These are phyloP conservation scores for Mycena polygramma DNA, from an alignment of 768 basidiomycete species.

Conservation along the genomic window DNA sequence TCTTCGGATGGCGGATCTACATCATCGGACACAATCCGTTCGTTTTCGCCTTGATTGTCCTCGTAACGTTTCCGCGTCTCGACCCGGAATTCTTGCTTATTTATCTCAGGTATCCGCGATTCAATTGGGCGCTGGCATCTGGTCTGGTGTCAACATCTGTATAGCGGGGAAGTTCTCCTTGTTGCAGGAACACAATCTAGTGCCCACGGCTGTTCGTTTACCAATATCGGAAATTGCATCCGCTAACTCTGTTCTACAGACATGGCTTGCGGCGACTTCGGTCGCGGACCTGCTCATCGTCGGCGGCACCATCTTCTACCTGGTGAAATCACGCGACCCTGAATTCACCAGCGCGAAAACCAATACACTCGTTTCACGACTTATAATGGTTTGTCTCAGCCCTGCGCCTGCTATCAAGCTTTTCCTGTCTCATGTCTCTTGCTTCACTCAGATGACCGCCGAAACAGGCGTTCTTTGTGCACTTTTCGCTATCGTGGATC, in stretches of 20 bases:
- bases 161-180: constrained; percentile 20
- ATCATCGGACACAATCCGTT: constrained; percentile 1
- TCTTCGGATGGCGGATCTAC: constrained; percentile 26
- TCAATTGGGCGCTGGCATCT: constrained; percentile 18
- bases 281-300: constrained; percentile 22
- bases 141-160: constrained; percentile 21
- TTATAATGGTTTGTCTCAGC: constrained; percentile 9
- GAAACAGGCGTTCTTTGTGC: constrained; percentile 34
- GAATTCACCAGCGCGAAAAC: constrained; percentile 12
- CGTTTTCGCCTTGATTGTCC: not conserved
- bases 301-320: constrained; percentile 7
- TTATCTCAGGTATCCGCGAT: not conserved
- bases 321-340: not conserved
- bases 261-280: constrained; percentile 26
- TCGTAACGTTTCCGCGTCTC: constrained; percentile 4
- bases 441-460: constrained; percentile 8
- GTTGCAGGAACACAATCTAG: constrained; percentile 1
- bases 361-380: constrained; percentile 4
- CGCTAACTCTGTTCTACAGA: not conserved
- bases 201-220: constrained; percentile 14
- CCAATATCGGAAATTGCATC: not conserved
- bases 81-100: not conserved
- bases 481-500: constrained; percentile 23
- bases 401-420: not conserved
- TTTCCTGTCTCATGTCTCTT: not conserved